Conservation (phyloP, 768 basidiomycete genomes). For the Podaxis sp. region DNA sequence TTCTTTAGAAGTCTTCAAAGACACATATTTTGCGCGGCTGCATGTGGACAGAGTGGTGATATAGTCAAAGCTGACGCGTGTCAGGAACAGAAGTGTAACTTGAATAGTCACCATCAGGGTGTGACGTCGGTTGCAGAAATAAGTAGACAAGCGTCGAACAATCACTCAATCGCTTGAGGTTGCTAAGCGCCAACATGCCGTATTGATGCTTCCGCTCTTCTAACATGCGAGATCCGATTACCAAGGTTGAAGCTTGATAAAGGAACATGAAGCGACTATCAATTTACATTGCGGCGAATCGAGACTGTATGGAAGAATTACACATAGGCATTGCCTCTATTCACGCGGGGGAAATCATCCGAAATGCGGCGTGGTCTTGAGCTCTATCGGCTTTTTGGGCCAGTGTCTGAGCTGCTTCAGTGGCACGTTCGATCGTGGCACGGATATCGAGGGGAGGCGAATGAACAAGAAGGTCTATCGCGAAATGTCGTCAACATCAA, state of each 20-base stretch:
- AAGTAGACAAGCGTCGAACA: not conserved
- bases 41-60: not conserved
- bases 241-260: not conserved
- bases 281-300: not conserved
- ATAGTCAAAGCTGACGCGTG: not conserved
- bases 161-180: not conserved
- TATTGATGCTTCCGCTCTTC: not conserved
- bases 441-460: slow-evolving; percentile 44
- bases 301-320: not conserved
- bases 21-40: not conserved
- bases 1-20: not conserved
- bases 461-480: slow-evolving; percentile 48
- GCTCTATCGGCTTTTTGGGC: slow-evolving; percentile 25
- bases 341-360: not conserved
- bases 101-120: not conserved
- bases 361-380: slow-evolving; percentile 25
- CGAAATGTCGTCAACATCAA: not conserved
- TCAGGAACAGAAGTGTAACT: not conserved
- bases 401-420: slow-evolving; percentile 26
- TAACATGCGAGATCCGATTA: not conserved
- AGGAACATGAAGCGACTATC: not conserved
- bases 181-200: not conserved
- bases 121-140: not conserved
- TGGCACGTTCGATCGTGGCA: slow-evolving; percentile 25
- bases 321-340: not conserved